Evolutionary conservation across 2,329 filamentous ascomycete genomes (phyloP).

Genomic region (Alternaria longipes): DNA sequence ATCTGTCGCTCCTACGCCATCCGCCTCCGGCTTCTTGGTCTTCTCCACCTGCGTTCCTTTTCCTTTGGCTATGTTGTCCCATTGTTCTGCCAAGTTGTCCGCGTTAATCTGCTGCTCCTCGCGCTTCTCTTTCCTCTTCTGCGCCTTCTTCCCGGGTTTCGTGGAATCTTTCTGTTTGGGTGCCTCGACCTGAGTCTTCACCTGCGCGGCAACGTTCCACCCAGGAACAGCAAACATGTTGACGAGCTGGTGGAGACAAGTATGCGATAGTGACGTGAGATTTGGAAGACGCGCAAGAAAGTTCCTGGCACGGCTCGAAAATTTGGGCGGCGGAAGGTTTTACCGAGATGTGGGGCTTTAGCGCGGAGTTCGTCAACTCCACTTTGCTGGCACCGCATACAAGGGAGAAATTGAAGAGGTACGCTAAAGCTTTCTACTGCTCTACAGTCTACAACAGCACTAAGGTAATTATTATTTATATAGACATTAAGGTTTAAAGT

Average conservation of each 20-base stretch:
- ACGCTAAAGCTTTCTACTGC: too few relatives aligned
- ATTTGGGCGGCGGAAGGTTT: slow-evolving; percentile 31
- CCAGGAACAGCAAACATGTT: slow-evolving; percentile 92
- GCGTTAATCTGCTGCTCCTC: slow-evolving; percentile 84
- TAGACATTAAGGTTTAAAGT: too few relatives aligned
- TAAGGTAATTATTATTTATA: too few relatives aligned
- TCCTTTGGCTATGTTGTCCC: slow-evolving; percentile 55
- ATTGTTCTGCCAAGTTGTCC: slow-evolving; percentile 60
- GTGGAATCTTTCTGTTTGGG: slow-evolving; percentile 46
- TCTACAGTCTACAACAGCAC: too few relatives aligned
- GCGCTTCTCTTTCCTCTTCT: slow-evolving; percentile 61
- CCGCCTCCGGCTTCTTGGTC: slow-evolving; percentile 64
- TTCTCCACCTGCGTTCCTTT: slow-evolving; percentile 55
- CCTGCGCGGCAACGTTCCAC: slow-evolving; percentile 81
- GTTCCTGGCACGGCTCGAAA: slow-evolving; percentile 18
- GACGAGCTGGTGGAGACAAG: not conserved
- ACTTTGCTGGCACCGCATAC: not conserved
- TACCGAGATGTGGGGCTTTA: slow-evolving; percentile 31
- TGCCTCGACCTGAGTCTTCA: slow-evolving; percentile 73
- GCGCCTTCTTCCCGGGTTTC: slow-evolving; percentile 63
- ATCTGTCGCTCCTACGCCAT: slow-evolving; percentile 57
- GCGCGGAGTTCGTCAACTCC: slow-evolving; percentile 23
- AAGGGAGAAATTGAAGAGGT: too few relatives aligned
- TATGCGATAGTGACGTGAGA: not conserved
- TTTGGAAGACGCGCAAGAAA: not conserved